Conservation (phyloP, 768 basidiomycete genomes). For the Boletus sensibilis region DNA sequence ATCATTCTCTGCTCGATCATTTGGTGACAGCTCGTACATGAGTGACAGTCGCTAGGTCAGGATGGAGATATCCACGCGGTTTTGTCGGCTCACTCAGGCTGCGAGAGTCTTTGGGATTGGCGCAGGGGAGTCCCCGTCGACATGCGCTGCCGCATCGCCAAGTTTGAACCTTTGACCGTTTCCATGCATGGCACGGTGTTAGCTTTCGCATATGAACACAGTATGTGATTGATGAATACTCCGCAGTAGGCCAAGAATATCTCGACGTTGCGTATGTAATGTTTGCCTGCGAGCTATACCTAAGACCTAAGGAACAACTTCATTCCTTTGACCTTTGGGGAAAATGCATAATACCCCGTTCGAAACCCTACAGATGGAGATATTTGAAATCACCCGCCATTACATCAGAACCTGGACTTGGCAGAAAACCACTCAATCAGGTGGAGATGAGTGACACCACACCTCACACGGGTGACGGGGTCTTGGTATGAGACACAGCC, state of each 20-base stretch:
- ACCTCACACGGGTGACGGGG: neutral
- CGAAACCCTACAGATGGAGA: neutral
- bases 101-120: neutral
- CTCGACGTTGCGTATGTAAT: neutral
- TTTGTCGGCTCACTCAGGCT: neutral
- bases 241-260: neutral
- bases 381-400: neutral
- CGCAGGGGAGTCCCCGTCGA: neutral
- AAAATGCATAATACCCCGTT: neutral
- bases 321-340: no score
- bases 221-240: neutral
- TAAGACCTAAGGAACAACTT: neutral
- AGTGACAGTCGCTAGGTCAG: neutral
- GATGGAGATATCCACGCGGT: neutral
- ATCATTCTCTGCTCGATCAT: neutral
- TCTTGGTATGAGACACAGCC: slow-evolving; percentile 1
- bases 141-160: neutral
- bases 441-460: neutral
- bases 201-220: slow-evolving; percentile 7
- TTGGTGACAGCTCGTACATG: neutral
- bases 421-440: neutral
- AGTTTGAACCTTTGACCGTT: neutral
- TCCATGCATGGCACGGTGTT: neutral
- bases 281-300: neutral
- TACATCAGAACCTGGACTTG: neutral